Base-by-base conservation (phyloP, 2,329 filamentous ascomycete genomes). In the Nothophaeocryptopus gaeumannii region DNA sequence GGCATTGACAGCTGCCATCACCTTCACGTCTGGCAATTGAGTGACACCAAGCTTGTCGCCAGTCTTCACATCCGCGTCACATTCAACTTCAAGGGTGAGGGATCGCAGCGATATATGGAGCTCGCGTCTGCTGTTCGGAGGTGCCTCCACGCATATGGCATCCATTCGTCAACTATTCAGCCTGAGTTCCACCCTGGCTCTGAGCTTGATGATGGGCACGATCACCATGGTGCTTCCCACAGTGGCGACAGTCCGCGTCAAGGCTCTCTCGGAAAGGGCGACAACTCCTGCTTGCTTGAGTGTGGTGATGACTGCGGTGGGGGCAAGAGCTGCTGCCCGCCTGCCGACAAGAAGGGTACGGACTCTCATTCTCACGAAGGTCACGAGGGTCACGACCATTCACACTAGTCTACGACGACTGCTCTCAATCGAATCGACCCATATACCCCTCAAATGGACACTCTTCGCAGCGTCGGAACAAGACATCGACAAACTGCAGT, bases 121-220 rank as follows among this genome's bases (percentile, higher is more conserved):
- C 80, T 99, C 34, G 89, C 92, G 14, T 83, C 83, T 51, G 84
- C 86, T 49, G 88, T 95, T 13, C 81, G 91, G 40, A 85, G 85
- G 64, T 99, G 93, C 64, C 82, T 99, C 2, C 93, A 99, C 70
- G 91, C 83, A 32, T 96, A 95, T 62, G 92, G 93, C 48, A 97
- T 99, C 58, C 93, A 99, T 74, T 95, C 88, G 33, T 92, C 90
- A 32, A 99, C 93, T 10, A 97, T 99, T 61, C 93, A 99, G 71
- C 93, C 93, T 5, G 93, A 99, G 70, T 99, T 76, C 64, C 53
- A 56, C 47, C 30, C 44, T n/a, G 51, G 45, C 13, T 55, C 53
- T 14, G 55, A 55, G 34, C 67, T 75, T 16, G 64, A 66, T 5
- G 68, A 67, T 54, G 63, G 68, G 3, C 64, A 63, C 14, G 61